A percentile compares a stretch with the other conserved stretches of the same genome.
Conservation (phyloP, 2,329 filamentous ascomycete species). For the Pseudogymnoascus sp. region DNA sequence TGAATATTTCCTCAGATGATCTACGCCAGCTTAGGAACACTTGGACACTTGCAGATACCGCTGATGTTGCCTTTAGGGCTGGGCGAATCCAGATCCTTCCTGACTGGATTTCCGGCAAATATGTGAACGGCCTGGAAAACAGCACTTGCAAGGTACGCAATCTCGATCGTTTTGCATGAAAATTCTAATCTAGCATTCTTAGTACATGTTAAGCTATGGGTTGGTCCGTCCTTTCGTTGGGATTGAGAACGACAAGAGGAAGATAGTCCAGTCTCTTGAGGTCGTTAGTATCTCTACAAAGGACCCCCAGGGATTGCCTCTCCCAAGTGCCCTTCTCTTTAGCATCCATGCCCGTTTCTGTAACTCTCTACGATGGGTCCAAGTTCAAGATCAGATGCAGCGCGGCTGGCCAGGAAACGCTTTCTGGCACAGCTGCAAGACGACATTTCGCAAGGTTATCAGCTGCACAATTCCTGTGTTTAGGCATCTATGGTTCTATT, state of each 20-base stretch:
- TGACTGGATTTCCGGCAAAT: background rate
- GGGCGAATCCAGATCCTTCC: background rate
- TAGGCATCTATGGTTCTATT: background rate
- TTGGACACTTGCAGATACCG: background rate
- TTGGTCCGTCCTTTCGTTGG: background rate
- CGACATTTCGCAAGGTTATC: background rate
- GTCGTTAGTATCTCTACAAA: background rate
- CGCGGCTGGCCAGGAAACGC: background rate
- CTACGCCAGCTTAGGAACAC: background rate
- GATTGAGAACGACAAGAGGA: background rate
- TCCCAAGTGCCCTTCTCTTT: conserved; percentile 10
- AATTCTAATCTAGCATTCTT: background rate
- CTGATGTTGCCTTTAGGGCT: background rate
- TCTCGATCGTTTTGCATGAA: background rate
- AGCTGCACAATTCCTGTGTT: background rate
- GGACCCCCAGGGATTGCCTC: background rate
- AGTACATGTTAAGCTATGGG: background rate
- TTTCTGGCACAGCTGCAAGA: background rate
- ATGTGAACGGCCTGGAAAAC: background rate
- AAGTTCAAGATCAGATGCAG: background rate
- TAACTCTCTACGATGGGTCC: background rate
- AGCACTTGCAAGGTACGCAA: background rate
- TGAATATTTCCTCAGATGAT: background rate
- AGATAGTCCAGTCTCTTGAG: background rate
- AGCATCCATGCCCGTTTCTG: conserved; percentile 8